Base-by-base conservation (phyloP, 2,329 filamentous ascomycete genomes). In the Phialemoniopsis sp. region DNA sequence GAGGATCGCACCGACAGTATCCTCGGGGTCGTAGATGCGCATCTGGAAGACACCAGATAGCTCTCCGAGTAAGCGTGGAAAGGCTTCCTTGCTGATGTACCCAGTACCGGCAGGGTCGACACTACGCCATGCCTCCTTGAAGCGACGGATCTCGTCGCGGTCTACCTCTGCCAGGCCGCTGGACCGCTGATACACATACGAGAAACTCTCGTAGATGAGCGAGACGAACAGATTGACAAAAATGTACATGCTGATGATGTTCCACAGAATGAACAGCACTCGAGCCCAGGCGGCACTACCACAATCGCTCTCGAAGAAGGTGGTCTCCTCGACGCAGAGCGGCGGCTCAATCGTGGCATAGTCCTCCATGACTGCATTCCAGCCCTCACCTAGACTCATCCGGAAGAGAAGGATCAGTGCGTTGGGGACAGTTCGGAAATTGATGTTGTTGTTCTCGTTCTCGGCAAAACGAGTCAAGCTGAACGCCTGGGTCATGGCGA, bases 201-300 rank as follows among this genome's bases (percentile, higher is more conserved):
- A 95, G 73, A 98, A 98, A 64, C 90, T 97, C 68, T 98, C 93
- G 66, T 94, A 98, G 51, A 98, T 98, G 59, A 98, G 81, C 36
- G 93, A 98, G 43, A 98, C 91, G 62, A 98, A 98, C 57, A 98
- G 69, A 56, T 91, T 96, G 57, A 97, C 91, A 56, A 98, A 98
- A 55, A 98, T 95, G 66, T 98, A 98, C 93, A 98, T 98, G 85
- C 91, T 97, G 63, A 98, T 77, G 54, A 98, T 91, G 68, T 98
- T 98, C 93, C 93, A 98, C 5, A 85, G 80, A 42, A 97, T 89
- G 68, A 98, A 98, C 9, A 98, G 72, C 28, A 82, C 80, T 37
- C 89, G 77, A 8, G 93, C 89, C 89, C 93, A 98, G 30, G 81
- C 77, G 37, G 82, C 78, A 64, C 91, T 95, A 42, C 93, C 93